Percentiles rank a stretch among this genome's conserved stretches.
phyloP scores from a whole-genome alignment of 805 yeast genomes.

The Nakazawaea molendinolei region DNA sequence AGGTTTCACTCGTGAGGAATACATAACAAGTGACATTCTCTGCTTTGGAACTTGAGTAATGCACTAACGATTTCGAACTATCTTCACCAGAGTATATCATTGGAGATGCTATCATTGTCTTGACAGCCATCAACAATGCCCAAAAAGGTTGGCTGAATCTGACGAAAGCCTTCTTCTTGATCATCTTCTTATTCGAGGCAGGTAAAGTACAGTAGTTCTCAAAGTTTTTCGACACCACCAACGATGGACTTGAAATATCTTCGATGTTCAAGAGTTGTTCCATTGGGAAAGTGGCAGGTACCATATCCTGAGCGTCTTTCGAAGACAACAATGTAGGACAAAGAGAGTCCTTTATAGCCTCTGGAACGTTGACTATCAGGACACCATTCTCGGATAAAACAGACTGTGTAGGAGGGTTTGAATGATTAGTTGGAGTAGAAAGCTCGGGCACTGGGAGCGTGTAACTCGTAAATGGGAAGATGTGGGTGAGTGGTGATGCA shows the following conservation, averaged over 20 bases:
- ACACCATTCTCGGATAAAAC: background rate
- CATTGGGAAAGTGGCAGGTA: constrained; percentile 26
- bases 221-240: constrained; percentile 32
- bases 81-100: constrained; percentile 32
- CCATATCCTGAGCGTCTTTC: background rate
- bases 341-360: constrained; percentile 3
- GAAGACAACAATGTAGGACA: constrained; percentile 4
- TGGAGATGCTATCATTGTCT: constrained; percentile 40
- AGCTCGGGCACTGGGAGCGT: constrained; percentile 6
- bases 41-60: background rate
- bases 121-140: constrained; percentile 44
- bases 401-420: background rate
- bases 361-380: constrained; percentile 1
- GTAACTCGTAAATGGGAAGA: constrained; percentile 8
- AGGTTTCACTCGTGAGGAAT: constrained; percentile 44
- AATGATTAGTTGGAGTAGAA: constrained; percentile 2
- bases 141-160: constrained; percentile 39
- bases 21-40: constrained; percentile 29
- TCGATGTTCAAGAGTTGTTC: constrained; percentile 24
- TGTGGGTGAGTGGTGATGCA: constrained; percentile 1
- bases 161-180: constrained; percentile 8
- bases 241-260: constrained; percentile 27
- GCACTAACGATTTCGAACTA: constrained; percentile 14
- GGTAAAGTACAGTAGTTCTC: constrained; percentile 28
- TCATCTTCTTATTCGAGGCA: constrained; percentile 11